Percentiles rank a stretch among this genome's conserved stretches.
These are phyloP conservation scores for Megacollybia marginata DNA, from an alignment of 768 basidiomycete species.

Conservation along the genomic window DNA sequence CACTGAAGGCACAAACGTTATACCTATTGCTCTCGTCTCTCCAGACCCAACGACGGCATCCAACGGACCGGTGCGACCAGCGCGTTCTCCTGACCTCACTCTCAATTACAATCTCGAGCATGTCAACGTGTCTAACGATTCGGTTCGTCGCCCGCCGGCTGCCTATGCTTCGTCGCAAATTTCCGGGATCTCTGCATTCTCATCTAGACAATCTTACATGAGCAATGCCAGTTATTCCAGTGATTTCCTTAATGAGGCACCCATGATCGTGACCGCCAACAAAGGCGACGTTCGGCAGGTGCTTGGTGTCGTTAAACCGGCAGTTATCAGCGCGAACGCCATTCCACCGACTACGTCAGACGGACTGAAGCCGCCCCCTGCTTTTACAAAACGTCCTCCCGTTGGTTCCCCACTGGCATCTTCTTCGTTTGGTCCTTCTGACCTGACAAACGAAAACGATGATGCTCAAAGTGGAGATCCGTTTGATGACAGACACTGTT, in stretches of 20 bases:
- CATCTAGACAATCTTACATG: slow-evolving; percentile 62
- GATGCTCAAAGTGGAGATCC: slow-evolving; percentile 52
- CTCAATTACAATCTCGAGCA: slow-evolving; percentile 60
- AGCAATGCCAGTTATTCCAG: slow-evolving; percentile 70
- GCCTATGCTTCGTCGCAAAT: slow-evolving; percentile 39
- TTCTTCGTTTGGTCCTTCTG: slow-evolving; percentile 65
- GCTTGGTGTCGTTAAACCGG: slow-evolving; percentile 70
- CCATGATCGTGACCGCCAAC: slow-evolving; percentile 70
- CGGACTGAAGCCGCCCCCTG: slow-evolving; percentile 31
- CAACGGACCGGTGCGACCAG: slow-evolving; percentile 44
- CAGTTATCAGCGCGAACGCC: slow-evolving; percentile 53
- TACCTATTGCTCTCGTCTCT: slow-evolving; percentile 76
- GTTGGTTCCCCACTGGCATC: slow-evolving; percentile 62
- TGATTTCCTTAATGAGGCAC: slow-evolving; percentile 74
- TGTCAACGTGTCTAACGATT: slow-evolving; percentile 51
- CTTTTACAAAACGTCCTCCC: slow-evolving; percentile 30
- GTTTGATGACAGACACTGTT: slow-evolving; percentile 55
- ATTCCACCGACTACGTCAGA: slow-evolving; percentile 28
- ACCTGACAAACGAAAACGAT: slow-evolving; percentile 51
- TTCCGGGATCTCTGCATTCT: slow-evolving; percentile 46
- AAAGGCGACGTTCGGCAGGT: slow-evolving; percentile 64
- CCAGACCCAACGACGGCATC: slow-evolving; percentile 42
- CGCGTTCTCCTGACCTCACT: slow-evolving; percentile 51
- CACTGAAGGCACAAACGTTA: slow-evolving; percentile 78
- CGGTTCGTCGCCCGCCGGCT: slow-evolving; percentile 27